Conservation (phyloP, 768 basidiomycete species). For the Agrocybe chaxingu region DNA sequence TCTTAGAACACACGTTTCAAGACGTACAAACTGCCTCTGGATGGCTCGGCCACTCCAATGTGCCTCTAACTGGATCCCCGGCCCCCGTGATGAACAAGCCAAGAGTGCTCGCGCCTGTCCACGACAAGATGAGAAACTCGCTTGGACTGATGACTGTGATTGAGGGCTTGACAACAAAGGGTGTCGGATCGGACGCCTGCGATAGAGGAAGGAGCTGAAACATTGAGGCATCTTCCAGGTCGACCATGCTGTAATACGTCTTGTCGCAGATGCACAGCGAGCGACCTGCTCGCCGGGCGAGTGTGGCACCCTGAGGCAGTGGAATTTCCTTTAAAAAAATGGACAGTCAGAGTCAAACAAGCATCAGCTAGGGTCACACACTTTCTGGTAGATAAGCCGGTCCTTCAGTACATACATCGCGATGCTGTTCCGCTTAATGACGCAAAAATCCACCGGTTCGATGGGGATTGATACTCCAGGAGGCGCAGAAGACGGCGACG, state of each 20-base stretch:
- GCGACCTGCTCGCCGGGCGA: constrained; percentile 61
- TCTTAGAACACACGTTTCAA: not conserved
- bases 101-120: constrained; percentile 76
- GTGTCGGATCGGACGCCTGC: constrained; percentile 49
- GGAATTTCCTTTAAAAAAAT: constrained; percentile 61
- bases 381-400: constrained; percentile 59
- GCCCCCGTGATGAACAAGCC: constrained; percentile 83
- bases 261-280: constrained; percentile 74
- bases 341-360: not conserved
- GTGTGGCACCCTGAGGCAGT: constrained; percentile 50
- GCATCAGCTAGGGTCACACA: constrained; percentile 16
- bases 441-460: constrained; percentile 66
- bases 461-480: constrained; percentile 33
- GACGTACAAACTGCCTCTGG: constrained; percentile 73
- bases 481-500: constrained; percentile 30
- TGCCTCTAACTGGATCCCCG: constrained; percentile 89
- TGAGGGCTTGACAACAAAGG: constrained; percentile 53
- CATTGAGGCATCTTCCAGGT: constrained; percentile 68
- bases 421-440: constrained; percentile 66
- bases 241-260: constrained; percentile 72
- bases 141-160: constrained; percentile 72
- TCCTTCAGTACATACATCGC: constrained; percentile 66
- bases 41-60: constrained; percentile 81
- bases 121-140: constrained; percentile 86
- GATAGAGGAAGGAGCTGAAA: constrained; percentile 77